phyloP scores from a whole-genome alignment of 345 rosid species.

The Acer negundo region DNA sequence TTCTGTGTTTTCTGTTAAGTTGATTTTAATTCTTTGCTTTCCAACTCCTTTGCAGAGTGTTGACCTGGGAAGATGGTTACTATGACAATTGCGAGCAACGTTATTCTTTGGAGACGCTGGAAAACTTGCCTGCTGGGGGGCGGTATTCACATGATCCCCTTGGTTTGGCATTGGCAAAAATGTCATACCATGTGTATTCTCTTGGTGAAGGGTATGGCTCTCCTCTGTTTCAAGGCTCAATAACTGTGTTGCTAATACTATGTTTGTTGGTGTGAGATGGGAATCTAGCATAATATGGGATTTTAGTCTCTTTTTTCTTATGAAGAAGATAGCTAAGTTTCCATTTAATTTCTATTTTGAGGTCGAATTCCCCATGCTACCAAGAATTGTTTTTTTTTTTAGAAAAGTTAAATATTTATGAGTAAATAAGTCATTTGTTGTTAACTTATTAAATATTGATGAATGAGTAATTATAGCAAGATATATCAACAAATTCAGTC shows the following conservation, averaged over 20 bases:
- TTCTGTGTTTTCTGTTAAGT: background rate
- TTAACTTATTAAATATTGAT: background rate
- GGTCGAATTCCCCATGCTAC: background rate
- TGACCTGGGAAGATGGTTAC: constrained; percentile 91
- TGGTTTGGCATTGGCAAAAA: constrained; percentile 81
- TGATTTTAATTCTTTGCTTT: constrained; percentile 7
- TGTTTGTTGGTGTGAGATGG: background rate
- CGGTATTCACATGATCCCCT: constrained; percentile 51
- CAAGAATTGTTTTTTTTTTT: background rate
- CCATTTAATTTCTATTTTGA: background rate
- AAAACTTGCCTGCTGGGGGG: constrained; percentile 39
- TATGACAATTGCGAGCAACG: constrained; percentile 49
- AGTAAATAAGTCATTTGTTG: background rate
- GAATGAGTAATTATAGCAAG: background rate
- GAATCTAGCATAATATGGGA: constrained; percentile 2
- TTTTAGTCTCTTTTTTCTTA: background rate
- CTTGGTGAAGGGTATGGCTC: constrained; percentile 86
- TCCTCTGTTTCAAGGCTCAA: background rate
- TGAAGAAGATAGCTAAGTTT: background rate
- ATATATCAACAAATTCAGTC: background rate
- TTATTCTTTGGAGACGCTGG: constrained; percentile 42
- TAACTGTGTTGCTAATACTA: background rate
- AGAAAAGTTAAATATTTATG: background rate
- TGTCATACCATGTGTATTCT: constrained; percentile 84
- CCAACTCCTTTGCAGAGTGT: constrained; percentile 56